These are phyloP conservation scores for Candida tropicalis DNA, from an alignment of 1,139 yeast species.

Conservation along the genomic window DNA sequence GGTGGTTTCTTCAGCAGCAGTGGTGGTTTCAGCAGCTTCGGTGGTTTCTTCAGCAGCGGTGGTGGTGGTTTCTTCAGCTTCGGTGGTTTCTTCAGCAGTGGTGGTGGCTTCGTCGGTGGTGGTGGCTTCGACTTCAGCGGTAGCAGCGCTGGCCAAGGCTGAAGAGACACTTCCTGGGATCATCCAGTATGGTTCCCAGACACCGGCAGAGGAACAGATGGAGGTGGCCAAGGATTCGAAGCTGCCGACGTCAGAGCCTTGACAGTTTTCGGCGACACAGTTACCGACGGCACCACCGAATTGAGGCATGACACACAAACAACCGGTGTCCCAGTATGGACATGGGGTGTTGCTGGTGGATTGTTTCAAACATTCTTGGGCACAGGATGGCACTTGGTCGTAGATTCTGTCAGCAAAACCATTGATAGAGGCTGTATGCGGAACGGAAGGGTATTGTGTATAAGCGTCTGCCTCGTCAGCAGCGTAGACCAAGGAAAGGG, in stretches of 20 bases:
- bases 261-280: conserved; percentile 32
- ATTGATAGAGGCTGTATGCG: conserved; percentile 36
- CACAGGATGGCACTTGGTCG: conserved; percentile 27
- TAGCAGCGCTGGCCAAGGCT: conserved; percentile 34
- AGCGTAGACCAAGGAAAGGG: background rate
- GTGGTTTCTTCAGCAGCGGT: conserved; percentile 3
- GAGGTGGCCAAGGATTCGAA: conserved; percentile 46
- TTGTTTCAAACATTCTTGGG: conserved; percentile 20
- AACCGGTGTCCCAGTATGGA: conserved; percentile 43
- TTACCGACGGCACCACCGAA: conserved; percentile 31
- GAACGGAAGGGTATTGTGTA: conserved; percentile 35
- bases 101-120: background rate
- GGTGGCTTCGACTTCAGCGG: conserved; percentile 12
- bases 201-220: conserved; percentile 46
- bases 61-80: conserved; percentile 13
- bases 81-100: conserved; percentile 1
- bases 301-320: conserved; percentile 38
- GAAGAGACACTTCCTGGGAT: conserved; percentile 36
- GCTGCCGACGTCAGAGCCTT: conserved; percentile 36
- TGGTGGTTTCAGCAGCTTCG: background rate
- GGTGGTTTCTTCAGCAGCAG: conserved; percentile 11
- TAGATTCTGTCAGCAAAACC: conserved; percentile 41
- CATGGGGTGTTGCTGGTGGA: conserved; percentile 31
- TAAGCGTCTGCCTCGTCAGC: conserved; percentile 12
- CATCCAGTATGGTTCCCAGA: conserved; percentile 42